Conservation (phyloP, 2,329 filamentous ascomycete genomes). For the Paracorniculantispora psalliotae region DNA sequence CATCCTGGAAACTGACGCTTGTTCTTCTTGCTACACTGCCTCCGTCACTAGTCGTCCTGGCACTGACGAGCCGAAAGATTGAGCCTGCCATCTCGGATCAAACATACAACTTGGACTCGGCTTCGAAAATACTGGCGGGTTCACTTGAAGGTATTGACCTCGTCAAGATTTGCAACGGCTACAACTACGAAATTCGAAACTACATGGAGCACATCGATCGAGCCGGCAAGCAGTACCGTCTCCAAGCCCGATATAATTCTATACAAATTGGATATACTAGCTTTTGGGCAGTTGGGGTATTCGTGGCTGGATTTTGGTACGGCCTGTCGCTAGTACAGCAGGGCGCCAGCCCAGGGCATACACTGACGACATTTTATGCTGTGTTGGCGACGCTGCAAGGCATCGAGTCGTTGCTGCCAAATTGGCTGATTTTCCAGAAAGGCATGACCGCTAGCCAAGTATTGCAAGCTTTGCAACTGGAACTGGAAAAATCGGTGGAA, state of each 20-base stretch:
- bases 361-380: constrained; percentile 82
- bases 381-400: constrained; percentile 72
- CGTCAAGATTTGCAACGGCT: constrained; percentile 80
- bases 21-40: constrained; percentile 72
- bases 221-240: constrained; percentile 59
- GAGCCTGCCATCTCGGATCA: constrained; percentile 65
- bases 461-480: constrained; percentile 45
- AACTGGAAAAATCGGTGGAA: constrained; percentile 15
- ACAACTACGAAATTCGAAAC: constrained; percentile 61
- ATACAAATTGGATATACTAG: constrained; percentile 69
- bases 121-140: constrained; percentile 66
- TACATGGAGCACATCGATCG: constrained; percentile 55
- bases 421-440: constrained; percentile 72
- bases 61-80: constrained; percentile 55
- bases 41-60: constrained; percentile 56
- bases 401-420: constrained; percentile 67
- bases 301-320: constrained; percentile 88
- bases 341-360: constrained; percentile 57
- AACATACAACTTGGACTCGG: constrained; percentile 59
- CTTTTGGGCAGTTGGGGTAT: constrained; percentile 71
- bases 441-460: constrained; percentile 68
- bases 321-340: constrained; percentile 64
- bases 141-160: constrained; percentile 72
- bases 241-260: constrained; percentile 64
- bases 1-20: constrained; percentile 79